Percentiles rank a stretch among this genome's conserved stretches.
Conservation (phyloP, 768 basidiomycete species). For the Serendipita vermifera region DNA sequence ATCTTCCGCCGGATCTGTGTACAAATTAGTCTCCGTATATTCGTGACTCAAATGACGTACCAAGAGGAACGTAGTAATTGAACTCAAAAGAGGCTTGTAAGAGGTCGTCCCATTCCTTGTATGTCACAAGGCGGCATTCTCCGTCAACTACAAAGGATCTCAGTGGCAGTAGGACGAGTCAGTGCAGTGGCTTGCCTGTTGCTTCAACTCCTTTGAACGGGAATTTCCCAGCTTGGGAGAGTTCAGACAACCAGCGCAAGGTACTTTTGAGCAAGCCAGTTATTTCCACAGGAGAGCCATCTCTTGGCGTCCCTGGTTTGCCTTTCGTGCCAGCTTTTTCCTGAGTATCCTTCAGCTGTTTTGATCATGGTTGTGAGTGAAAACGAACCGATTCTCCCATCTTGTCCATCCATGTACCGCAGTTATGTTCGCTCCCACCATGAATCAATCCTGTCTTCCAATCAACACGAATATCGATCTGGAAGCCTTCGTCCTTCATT, state of each 20-base stretch:
- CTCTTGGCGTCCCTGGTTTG: slow-evolving; percentile 87
- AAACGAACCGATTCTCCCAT: slow-evolving; percentile 71
- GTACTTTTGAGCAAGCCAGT: slow-evolving; percentile 89
- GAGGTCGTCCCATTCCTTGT: slow-evolving; percentile 78
- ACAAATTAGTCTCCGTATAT: neutral
- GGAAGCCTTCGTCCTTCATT: slow-evolving; percentile 86
- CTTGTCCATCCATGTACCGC: slow-evolving; percentile 98
- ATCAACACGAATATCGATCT: slow-evolving; percentile 88
- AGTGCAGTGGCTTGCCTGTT: slow-evolving; percentile 40
- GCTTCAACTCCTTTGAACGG: slow-evolving; percentile 84
- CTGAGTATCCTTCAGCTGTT: neutral
- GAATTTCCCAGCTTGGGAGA: slow-evolving; percentile 56
- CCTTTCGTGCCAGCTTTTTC: slow-evolving; percentile 87
- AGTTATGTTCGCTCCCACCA: slow-evolving; percentile 77
- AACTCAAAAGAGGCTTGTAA: slow-evolving; percentile 81
- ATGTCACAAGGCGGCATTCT: slow-evolving; percentile 55
- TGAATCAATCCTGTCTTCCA: slow-evolving; percentile 86
- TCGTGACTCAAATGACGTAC: slow-evolving; percentile 29
- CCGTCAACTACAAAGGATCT: slow-evolving; percentile 46
- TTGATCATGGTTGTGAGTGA: neutral
- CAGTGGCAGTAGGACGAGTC: slow-evolving; percentile 1
- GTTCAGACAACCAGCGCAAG: slow-evolving; percentile 68
- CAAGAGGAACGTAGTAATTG: slow-evolving; percentile 76
- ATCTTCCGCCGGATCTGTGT: slow-evolving; percentile 59
- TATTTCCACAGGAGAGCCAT: slow-evolving; percentile 93